A percentile compares a stretch with the other conserved stretches of the same genome.
Conservation (phyloP, 2,329 filamentous ascomycete species). For the Fusarium sterilihyphosum region DNA sequence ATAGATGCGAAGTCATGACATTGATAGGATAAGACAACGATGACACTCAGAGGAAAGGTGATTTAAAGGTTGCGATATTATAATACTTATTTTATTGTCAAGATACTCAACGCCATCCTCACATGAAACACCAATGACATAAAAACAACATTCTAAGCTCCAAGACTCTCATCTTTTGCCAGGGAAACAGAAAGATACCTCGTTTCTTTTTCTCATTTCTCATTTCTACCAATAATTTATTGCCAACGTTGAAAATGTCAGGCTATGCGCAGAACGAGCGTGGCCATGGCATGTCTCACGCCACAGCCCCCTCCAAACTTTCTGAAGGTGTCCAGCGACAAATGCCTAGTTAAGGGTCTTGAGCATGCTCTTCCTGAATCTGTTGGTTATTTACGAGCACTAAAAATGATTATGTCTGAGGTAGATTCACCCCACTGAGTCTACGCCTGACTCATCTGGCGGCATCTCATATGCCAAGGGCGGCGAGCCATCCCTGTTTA, state of each 20-base stretch:
- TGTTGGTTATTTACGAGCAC: background rate
- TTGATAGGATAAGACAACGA: background rate
- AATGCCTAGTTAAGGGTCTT: constrained; percentile 16
- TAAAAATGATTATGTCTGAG: background rate
- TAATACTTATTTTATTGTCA: background rate
- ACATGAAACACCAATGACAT: background rate
- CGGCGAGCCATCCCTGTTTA: constrained; percentile 28
- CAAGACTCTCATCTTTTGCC: background rate
- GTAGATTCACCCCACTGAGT: constrained; percentile 37
- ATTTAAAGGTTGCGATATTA: background rate
- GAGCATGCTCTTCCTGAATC: constrained; percentile 36
- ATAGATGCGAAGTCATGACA: background rate
- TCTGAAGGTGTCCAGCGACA: constrained; percentile 28
- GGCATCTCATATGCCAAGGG: constrained; percentile 34
- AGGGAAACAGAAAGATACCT: background rate
- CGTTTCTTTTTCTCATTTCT: no score
- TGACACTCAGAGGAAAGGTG: background rate
- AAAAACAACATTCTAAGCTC: background rate
- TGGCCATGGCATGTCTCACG: constrained; percentile 34
- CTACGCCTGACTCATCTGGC: constrained; percentile 23
- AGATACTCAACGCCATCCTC: background rate
- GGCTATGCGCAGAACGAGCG: constrained; percentile 12
- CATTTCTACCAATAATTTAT: background rate
- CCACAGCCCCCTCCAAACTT: constrained; percentile 34
- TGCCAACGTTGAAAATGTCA: background rate